Percentiles rank a stretch among this genome's conserved stretches.
Conservation (phyloP, 805 yeast species). For the Lipomyces sp. region DNA sequence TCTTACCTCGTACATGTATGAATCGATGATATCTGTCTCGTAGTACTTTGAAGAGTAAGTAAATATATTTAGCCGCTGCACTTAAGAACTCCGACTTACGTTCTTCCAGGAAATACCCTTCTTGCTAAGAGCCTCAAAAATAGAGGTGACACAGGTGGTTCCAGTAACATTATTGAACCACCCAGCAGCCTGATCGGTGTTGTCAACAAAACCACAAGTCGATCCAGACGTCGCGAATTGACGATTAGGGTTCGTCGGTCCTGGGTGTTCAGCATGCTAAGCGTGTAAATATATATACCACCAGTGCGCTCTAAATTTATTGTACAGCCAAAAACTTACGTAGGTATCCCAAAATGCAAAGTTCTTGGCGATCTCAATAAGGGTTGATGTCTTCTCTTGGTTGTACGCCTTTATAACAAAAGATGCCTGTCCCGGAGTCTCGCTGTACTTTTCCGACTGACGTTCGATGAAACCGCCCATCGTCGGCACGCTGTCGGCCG, state of each 20-base stretch:
- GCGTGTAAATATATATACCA: not conserved
- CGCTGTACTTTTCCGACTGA: not conserved
- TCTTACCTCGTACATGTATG: conserved; percentile 3
- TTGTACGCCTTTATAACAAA: conserved; percentile 9
- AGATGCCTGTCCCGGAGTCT: conserved; percentile 9
- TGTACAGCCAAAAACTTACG: not conserved
- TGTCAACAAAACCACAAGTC: conserved; percentile 12
- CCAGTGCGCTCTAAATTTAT: not conserved
- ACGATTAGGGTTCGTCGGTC: conserved; percentile 13
- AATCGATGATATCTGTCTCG: conserved; percentile 2
- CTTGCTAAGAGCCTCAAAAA: conserved; percentile 7
- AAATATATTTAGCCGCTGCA: not conserved
- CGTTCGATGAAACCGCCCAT: conserved; percentile 16
- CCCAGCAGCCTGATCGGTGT: conserved; percentile 15
- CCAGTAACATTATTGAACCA: conserved; percentile 1
- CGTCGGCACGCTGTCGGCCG: conserved; percentile 6
- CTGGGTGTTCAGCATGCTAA: conserved; percentile 16
- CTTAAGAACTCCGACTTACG: not conserved
- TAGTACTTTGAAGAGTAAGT: not conserved
- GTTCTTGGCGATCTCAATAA: conserved; percentile 5
- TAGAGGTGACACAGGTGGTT: conserved; percentile 8
- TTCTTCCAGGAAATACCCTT: conserved; percentile 15
- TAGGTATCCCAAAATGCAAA: conserved; percentile 7
- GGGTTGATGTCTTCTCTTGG: conserved; percentile 6
- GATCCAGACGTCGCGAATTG: conserved; percentile 13